These are phyloP conservation scores for Pleurotus tuber-regium DNA, from an alignment of 768 basidiomycete genomes.

Conservation along the genomic window DNA sequence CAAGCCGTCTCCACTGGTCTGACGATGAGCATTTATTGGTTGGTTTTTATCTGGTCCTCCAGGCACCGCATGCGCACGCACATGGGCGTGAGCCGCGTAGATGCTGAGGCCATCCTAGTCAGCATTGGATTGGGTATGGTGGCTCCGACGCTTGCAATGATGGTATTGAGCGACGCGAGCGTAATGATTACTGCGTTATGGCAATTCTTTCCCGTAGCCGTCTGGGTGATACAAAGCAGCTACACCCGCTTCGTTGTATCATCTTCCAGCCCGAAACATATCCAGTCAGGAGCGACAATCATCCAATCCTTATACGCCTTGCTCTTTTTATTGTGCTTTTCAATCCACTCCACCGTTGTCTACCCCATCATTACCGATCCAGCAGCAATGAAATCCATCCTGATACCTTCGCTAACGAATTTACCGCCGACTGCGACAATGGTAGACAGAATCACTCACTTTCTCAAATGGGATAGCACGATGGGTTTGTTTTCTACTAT, in stretches of 20 bases:
- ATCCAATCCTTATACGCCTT: neutral
- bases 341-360: neutral
- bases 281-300: neutral
- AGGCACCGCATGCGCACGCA: neutral
- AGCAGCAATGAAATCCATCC: neutral
- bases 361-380: neutral
- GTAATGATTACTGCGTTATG: neutral
- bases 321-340: neutral
- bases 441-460: neutral
- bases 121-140: neutral
- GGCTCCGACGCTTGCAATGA: neutral
- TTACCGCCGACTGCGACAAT: neutral
- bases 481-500: neutral
- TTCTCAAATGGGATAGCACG: neutral
- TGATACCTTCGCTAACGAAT: neutral
- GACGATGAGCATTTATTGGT: constrained; percentile 1
- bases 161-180: neutral
- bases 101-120: neutral
- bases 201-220: constrained; percentile 1
- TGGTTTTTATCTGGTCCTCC: neutral
- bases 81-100: neutral
- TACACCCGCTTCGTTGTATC: neutral
- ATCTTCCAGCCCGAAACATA: neutral
- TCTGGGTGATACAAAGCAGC: neutral
- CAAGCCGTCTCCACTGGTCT: constrained; percentile 1